phyloP scores from a whole-genome alignment of 805 yeast species.

The Teunomyces pallodes region DNA sequence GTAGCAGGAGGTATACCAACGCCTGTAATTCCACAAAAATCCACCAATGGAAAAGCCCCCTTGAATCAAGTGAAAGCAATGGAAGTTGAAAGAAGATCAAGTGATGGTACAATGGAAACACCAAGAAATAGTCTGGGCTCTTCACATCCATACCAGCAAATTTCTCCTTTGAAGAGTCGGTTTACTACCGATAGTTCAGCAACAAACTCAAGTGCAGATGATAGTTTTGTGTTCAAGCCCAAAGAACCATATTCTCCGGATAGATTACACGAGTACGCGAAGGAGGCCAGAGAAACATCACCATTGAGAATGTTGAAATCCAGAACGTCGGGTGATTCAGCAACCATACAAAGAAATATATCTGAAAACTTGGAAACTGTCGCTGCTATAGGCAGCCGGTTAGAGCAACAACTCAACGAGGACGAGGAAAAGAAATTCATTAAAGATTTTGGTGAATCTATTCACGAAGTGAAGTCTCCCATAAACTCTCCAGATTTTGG shows the following conservation, averaged over 20 bases:
- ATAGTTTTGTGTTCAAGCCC: constrained; percentile 14
- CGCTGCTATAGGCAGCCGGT: constrained; percentile 24
- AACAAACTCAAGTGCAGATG: constrained; percentile 6
- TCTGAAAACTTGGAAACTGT: constrained; percentile 26
- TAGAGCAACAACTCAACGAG: constrained; percentile 18
- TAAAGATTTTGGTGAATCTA: constrained; percentile 1
- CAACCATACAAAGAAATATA: constrained; percentile 14
- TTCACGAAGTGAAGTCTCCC: not conserved
- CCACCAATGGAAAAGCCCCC: constrained; percentile 42
- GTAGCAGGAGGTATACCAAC: not conserved
- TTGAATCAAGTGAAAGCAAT: constrained; percentile 41
- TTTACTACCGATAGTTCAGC: not conserved
- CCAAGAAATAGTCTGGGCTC: not conserved
- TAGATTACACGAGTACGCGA: constrained; percentile 23
- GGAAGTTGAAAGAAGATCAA: constrained; percentile 21
- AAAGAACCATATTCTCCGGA: constrained; percentile 10
- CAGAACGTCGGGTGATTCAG: not conserved
- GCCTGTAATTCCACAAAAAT: constrained; percentile 25
- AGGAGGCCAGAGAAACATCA: constrained; percentile 16
- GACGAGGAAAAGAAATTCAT: not conserved
- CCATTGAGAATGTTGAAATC: constrained; percentile 22
- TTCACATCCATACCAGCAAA: constrained; percentile 12
- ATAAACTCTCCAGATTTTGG: constrained; percentile 29
- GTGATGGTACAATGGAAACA: constrained; percentile 1
- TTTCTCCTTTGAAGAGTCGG: constrained; percentile 6